Conservation (phyloP, 2,329 filamentous ascomycete species). For the Lecanicillium sp. region DNA sequence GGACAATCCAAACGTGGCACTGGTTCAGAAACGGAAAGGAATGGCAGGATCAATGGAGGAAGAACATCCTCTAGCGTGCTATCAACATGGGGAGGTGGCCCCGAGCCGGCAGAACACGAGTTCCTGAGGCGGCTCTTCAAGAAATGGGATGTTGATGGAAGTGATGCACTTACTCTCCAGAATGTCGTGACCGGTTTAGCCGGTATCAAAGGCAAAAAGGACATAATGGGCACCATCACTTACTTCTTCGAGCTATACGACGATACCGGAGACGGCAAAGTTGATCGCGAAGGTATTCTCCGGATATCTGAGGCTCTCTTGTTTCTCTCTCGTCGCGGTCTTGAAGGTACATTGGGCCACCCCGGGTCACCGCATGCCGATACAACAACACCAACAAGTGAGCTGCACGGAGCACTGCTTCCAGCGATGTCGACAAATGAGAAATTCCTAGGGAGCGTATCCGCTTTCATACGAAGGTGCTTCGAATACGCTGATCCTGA, state of each 20-base stretch:
- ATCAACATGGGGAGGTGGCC: constrained; percentile 48
- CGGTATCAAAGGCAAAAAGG: constrained; percentile 81
- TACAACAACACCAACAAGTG: constrained; percentile 44
- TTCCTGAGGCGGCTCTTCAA: constrained; percentile 83
- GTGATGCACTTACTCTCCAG: constrained; percentile 73
- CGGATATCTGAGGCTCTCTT: constrained; percentile 89
- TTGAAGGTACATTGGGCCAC: constrained; percentile 62
- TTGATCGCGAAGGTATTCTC: constrained; percentile 91
- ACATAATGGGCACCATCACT: constrained; percentile 96
- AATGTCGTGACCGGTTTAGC: constrained; percentile 89
- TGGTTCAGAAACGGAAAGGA: constrained; percentile 42
- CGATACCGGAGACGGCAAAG: constrained; percentile 80
- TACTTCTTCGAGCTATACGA: constrained; percentile 99
- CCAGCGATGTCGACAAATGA: constrained; percentile 65
- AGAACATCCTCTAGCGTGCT: constrained; percentile 34
- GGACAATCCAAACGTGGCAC: constrained; percentile 42
- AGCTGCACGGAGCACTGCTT: constrained; percentile 30
- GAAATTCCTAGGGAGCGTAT: constrained; percentile 84
- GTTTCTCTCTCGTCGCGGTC: constrained; percentile 81
- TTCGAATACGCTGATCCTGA: constrained; percentile 98
- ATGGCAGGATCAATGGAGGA: constrained; percentile 52
- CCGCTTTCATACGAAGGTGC: constrained; percentile 89
- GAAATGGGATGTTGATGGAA: constrained; percentile 77
- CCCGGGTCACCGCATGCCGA: neutral
- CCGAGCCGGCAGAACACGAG: constrained; percentile 81